A percentile compares a stretch with the other conserved stretches of the same genome.
Evolutionary conservation across 768 basidiomycete species (phyloP).

Genomic region (Termitomyces sp.): DNA sequence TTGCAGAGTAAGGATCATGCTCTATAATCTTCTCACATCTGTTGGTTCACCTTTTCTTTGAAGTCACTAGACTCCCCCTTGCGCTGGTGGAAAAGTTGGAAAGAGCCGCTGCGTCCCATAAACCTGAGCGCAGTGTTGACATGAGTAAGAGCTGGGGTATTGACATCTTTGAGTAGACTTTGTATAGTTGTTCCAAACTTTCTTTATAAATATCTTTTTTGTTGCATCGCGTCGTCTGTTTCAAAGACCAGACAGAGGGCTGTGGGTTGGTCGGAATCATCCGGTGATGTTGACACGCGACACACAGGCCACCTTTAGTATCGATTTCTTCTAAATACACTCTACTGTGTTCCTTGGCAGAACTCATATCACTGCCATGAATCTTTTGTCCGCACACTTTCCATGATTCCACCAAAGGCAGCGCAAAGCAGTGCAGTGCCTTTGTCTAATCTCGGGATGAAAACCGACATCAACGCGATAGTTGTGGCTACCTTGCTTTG

Average conservation of each 20-base stretch:
- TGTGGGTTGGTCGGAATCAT: too few relatives aligned
- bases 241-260: too few relatives aligned
- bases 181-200: background rate
- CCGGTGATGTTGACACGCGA: too few relatives aligned
- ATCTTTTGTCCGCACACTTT: too few relatives aligned
- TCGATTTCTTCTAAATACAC: too few relatives aligned
- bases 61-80: slow-evolving; percentile 32
- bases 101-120: slow-evolving; percentile 45
- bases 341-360: too few relatives aligned
- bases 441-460: background rate
- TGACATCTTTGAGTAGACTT: slow-evolving; percentile 52
- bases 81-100: slow-evolving; percentile 41
- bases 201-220: background rate
- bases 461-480: background rate
- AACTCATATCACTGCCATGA: background rate
- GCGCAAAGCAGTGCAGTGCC: background rate
- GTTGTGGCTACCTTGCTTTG: background rate
- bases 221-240: too few relatives aligned
- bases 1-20: slow-evolving; percentile 46
- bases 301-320: too few relatives aligned
- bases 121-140: slow-evolving; percentile 50
- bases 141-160: slow-evolving; percentile 59
- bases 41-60: slow-evolving; percentile 25
- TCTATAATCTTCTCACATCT: background rate
- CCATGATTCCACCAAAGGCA: background rate